These are phyloP conservation scores for Colletotrichum costaricense DNA, from an alignment of 2,329 filamentous ascomycete genomes.

Conservation along the genomic window DNA sequence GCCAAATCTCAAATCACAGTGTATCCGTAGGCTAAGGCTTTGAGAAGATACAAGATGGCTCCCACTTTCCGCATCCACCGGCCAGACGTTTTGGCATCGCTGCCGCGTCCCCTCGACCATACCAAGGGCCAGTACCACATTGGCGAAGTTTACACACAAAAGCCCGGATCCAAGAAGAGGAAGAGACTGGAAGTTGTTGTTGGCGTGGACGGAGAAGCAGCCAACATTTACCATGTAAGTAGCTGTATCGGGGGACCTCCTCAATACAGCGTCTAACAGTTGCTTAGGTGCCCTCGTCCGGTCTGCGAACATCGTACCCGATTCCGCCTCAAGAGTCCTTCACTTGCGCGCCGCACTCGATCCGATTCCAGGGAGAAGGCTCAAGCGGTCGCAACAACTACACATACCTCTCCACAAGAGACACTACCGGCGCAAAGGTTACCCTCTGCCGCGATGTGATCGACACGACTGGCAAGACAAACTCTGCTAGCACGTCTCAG, in stretches of 20 bases:
- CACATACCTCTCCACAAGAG: slow-evolving; percentile 69
- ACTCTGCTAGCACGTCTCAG: slow-evolving; percentile 60
- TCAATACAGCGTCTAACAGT: slow-evolving; percentile 33
- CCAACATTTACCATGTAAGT: slow-evolving; percentile 74
- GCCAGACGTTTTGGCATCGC: slow-evolving; percentile 71
- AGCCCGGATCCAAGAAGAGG: slow-evolving; percentile 67
- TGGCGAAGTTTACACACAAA: slow-evolving; percentile 70
- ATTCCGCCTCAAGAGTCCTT: slow-evolving; percentile 74
- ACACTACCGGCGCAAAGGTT: slow-evolving; percentile 60
- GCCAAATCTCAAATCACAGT: neutral
- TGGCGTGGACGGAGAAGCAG: slow-evolving; percentile 73
- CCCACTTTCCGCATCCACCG: slow-evolving; percentile 71
- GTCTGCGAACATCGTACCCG: slow-evolving; percentile 74
- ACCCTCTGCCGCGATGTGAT: slow-evolving; percentile 70
- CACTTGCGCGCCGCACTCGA: slow-evolving; percentile 70
- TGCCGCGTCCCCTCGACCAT: slow-evolving; percentile 68
- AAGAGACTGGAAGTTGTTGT: slow-evolving; percentile 73
- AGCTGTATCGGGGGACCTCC: neutral
- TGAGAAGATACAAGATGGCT: slow-evolving; percentile 55
- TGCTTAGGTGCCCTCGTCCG: slow-evolving; percentile 68
- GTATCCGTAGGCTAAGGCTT: neutral
- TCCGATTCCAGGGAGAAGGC: slow-evolving; percentile 62
- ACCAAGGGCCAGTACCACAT: slow-evolving; percentile 62
- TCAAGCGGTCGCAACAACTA: slow-evolving; percentile 64
- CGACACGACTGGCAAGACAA: slow-evolving; percentile 62